Conservation (phyloP, 257 asterid species). For the Solanum appendiculatum region DNA sequence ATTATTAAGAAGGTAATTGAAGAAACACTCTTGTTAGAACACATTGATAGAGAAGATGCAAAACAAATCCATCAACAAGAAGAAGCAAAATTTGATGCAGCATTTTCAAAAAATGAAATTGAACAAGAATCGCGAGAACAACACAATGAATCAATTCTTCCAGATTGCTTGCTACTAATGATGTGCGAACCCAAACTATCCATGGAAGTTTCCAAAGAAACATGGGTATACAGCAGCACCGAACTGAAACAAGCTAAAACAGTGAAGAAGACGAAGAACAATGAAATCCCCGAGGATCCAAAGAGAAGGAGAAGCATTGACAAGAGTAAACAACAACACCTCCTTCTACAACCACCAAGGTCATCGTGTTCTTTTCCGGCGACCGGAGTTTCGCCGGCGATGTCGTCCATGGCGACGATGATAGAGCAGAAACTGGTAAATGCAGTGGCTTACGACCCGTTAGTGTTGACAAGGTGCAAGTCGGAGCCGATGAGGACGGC, state of each 20-base stretch:
- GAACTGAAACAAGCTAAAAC: slow-evolving; percentile 42
- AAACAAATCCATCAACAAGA: slow-evolving; percentile 17
- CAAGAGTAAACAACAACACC: background rate
- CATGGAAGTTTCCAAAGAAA: slow-evolving; percentile 93
- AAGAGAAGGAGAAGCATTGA: background rate
- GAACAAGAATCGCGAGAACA: background rate
- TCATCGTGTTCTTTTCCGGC: slow-evolving; percentile 51
- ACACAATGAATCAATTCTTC: slow-evolving; percentile 19
- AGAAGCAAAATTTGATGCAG: background rate
- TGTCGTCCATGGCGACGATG: slow-evolving; percentile 39
- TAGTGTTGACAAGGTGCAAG: slow-evolving; percentile 79
- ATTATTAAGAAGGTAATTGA: slow-evolving; percentile 8
- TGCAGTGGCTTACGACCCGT: slow-evolving; percentile 71
- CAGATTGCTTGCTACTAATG: slow-evolving; percentile 84
- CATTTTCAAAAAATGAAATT: slow-evolving; percentile 4
- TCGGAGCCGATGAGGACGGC: slow-evolving; percentile 89
- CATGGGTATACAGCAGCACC: slow-evolving; percentile 92
- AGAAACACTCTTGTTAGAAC: background rate
- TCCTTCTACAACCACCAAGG: background rate
- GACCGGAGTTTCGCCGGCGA: slow-evolving; percentile 21
- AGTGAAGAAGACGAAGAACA: background rate
- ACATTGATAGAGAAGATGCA: slow-evolving; percentile 7
- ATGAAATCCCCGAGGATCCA: background rate
- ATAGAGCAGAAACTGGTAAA: slow-evolving; percentile 72
- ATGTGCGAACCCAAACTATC: slow-evolving; percentile 95